Percentiles rank a stretch among this genome's conserved stretches.
Conservation (phyloP, 441 rosid species). For the Gossypium aridum region DNA sequence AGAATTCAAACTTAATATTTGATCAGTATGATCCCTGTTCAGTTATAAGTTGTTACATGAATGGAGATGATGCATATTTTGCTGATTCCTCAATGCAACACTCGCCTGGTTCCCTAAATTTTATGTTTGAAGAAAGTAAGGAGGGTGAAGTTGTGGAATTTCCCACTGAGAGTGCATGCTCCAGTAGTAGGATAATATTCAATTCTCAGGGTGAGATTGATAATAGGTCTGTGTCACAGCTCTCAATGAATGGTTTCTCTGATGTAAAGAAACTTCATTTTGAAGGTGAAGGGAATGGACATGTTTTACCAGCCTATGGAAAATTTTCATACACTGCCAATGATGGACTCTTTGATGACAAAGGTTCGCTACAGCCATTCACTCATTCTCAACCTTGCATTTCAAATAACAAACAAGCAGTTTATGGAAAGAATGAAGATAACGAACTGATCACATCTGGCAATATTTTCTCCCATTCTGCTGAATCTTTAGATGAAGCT, state of each 20-base stretch:
- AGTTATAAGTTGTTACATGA: constrained; percentile 26
- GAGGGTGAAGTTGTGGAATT: constrained; percentile 38
- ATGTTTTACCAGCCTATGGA: constrained; percentile 23
- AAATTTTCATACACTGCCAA: constrained; percentile 23
- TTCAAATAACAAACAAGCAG: constrained; percentile 19
- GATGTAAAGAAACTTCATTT: constrained; percentile 28
- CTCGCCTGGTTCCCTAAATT: constrained; percentile 18
- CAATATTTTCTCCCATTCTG: constrained; percentile 25
- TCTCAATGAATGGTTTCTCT: constrained; percentile 23
- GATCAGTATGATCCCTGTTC: constrained; percentile 20
- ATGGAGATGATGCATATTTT: constrained; percentile 23
- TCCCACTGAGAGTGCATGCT: constrained; percentile 32
- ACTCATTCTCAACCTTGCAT: constrained; percentile 23
- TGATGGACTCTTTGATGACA: constrained; percentile 23
- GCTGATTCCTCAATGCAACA: constrained; percentile 19
- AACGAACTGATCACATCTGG: constrained; percentile 25
- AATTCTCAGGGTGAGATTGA: constrained; percentile 26
- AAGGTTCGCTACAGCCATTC: constrained; percentile 20
- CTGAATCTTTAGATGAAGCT: constrained; percentile 20
- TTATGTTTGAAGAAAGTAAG: constrained; percentile 34
- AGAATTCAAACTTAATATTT: constrained; percentile 15
- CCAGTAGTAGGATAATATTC: constrained; percentile 28
- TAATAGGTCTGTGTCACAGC: constrained; percentile 28
- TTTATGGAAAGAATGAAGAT: constrained; percentile 24
- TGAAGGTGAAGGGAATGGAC: constrained; percentile 28